phyloP scores from a whole-genome alignment of 768 basidiomycete species.

The Postia placenta region DNA sequence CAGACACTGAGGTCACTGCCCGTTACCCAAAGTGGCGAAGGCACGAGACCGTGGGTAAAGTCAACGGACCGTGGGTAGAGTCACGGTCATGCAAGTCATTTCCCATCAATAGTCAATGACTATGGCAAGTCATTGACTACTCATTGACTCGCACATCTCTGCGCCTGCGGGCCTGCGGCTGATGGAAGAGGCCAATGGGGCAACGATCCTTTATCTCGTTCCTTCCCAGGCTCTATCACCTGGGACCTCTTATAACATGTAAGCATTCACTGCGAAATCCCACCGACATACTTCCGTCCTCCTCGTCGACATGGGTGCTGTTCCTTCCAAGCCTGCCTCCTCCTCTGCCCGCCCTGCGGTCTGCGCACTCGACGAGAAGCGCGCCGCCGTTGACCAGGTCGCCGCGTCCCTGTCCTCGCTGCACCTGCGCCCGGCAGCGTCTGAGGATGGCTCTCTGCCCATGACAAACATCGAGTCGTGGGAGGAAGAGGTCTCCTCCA shows the following conservation, averaged over 20 bases:
- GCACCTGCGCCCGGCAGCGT: constrained; percentile 28
- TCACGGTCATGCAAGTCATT: no score
- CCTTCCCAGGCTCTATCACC: not conserved
- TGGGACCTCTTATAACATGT: no score
- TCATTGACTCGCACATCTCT: no score
- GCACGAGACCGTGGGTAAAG: no score
- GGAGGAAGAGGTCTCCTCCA: constrained; percentile 49
- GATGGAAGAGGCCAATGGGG: no score
- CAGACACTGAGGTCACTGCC: no score
- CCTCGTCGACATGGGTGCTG: constrained; percentile 28
- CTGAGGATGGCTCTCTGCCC: constrained; percentile 57
- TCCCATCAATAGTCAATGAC: no score
- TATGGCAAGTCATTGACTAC: no score
- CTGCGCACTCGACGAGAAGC: constrained; percentile 19
- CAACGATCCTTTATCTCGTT: no score
- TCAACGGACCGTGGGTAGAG: no score
- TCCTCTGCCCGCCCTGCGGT: constrained; percentile 4
- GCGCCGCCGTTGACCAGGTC: constrained; percentile 10
- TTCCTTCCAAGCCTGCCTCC: constrained; percentile 25
- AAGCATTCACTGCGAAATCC: not conserved
- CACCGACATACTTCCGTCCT: not conserved
- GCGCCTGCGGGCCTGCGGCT: no score
- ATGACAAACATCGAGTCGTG: constrained; percentile 55
- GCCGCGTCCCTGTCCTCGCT: constrained; percentile 9
- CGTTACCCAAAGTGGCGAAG: no score